These are phyloP conservation scores for Pleurotus tuber-regium DNA, from an alignment of 768 basidiomycete genomes.

Conservation along the genomic window DNA sequence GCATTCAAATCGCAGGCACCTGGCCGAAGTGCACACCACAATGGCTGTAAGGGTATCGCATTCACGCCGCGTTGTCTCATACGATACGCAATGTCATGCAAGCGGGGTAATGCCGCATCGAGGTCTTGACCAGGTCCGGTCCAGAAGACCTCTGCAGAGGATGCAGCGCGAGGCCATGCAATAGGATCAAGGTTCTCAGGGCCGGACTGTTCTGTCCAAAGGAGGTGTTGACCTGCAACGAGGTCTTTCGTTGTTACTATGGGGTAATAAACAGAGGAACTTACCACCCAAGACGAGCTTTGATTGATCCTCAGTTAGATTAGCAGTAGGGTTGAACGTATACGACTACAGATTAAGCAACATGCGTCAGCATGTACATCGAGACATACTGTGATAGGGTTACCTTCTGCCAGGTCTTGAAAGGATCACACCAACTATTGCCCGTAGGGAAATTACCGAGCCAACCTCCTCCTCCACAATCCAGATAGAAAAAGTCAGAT, in stretches of 20 bases:
- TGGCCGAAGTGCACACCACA: conserved; percentile 70
- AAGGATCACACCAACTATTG: conserved; percentile 75
- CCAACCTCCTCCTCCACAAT: conserved; percentile 76
- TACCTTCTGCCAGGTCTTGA: conserved; percentile 79
- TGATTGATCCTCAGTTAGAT: conserved; percentile 43
- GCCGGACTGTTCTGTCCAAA: conserved; percentile 75
- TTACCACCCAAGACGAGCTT: conserved; percentile 67
- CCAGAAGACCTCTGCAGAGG: conserved; percentile 79
- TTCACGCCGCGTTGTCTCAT: conserved; percentile 60
- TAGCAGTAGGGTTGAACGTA: conserved; percentile 70
- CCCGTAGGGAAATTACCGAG: conserved; percentile 44
- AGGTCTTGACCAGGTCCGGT: conserved; percentile 47
- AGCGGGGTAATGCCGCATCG: conserved; percentile 52
- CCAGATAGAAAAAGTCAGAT: conserved; percentile 80
- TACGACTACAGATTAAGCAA: conserved; percentile 37
- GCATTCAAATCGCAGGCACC: conserved; percentile 50
- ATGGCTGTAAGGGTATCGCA: conserved; percentile 62
- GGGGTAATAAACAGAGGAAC: conserved; percentile 14
- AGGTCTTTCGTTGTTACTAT: neutral
- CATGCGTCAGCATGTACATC: neutral
- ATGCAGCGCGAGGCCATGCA: conserved; percentile 71
- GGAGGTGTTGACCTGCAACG: conserved; percentile 52
- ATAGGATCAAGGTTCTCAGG: conserved; percentile 68
- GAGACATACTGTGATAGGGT: too few species aligned
- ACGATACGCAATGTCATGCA: conserved; percentile 64